Percentiles rank a stretch among this genome's conserved stretches.
Conservation (phyloP, 2,329 filamentous ascomycete genomes). For the Colletotrichum lentis region DNA sequence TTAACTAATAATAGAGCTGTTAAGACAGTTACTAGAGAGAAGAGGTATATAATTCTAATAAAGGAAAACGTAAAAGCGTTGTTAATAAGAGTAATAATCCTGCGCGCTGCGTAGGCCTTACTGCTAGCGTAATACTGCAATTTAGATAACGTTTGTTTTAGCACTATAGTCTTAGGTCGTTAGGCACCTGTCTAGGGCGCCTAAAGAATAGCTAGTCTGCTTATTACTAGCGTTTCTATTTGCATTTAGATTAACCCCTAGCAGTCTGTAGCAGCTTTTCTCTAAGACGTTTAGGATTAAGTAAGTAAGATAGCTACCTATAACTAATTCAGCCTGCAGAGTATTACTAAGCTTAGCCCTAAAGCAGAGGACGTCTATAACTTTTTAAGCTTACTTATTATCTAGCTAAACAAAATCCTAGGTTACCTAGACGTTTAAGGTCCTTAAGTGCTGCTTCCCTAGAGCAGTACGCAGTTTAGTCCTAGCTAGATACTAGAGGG, state of each 20-base stretch:
- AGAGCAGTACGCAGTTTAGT: not conserved
- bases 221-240: conserved; percentile 35
- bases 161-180: conserved; percentile 48
- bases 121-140: conserved; percentile 49
- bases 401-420: conserved; percentile 6
- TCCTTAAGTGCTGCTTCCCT: not conserved
- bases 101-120: conserved; percentile 54
- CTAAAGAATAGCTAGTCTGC: conserved; percentile 44
- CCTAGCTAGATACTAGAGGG: conserved; percentile 22
- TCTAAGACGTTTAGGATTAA: conserved; percentile 44
- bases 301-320: conserved; percentile 41
- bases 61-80: not conserved
- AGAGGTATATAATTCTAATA: not conserved
- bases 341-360: conserved; percentile 40
- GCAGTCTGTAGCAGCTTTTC: conserved; percentile 22
- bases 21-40: not conserved
- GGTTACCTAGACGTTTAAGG: not conserved
- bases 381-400: conserved; percentile 5
- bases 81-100: conserved; percentile 40
- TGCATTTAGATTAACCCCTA: conserved; percentile 21
- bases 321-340: conserved; percentile 46
- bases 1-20: not conserved
- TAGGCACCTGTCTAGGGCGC: conserved; percentile 38
- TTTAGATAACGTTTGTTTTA: conserved; percentile 50
- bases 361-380: conserved; percentile 3